Evolutionary conservation across 495 filamentous ascomycete species (phyloP).

Genomic region (Mytilinidion resinicola): DNA sequence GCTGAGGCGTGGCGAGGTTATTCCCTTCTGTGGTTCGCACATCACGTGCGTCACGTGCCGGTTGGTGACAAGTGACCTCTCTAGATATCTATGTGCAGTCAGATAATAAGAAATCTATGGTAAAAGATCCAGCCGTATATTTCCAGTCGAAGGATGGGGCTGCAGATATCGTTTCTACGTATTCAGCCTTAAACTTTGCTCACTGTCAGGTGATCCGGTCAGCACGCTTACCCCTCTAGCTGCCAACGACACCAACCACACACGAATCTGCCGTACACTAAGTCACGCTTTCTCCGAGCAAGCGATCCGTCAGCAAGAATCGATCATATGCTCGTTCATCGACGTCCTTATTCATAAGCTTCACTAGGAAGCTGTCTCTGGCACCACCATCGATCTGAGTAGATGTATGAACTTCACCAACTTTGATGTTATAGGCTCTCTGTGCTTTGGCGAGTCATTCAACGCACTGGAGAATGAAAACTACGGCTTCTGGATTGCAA

Average conservation of each 20-base stretch:
- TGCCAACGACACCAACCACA: conserved; percentile 2
- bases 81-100: no score
- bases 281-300: conserved; percentile 22
- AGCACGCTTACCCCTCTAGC: not conserved
- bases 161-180: no score
- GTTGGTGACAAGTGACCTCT: no score
- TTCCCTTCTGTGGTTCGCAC: no score
- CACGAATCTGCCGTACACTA: conserved; percentile 10
- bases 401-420: conserved; percentile 21
- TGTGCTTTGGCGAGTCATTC: conserved; percentile 28
- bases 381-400: conserved; percentile 17
- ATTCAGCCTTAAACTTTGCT: no score
- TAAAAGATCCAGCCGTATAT: no score
- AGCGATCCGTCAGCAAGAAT: conserved; percentile 21
- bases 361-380: conserved; percentile 22
- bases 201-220: no score
- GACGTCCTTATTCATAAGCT: conserved; percentile 17
- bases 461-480: conserved; percentile 20
- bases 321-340: conserved; percentile 13
- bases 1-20: no score
- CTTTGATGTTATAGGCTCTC: conserved; percentile 32
- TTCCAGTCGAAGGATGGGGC: no score
- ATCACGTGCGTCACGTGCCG: no score
- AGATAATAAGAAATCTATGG: no score
- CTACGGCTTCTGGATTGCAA: conserved; percentile 3